Conservation (phyloP, 768 basidiomycete species). For the Auriscalpium orientale region DNA sequence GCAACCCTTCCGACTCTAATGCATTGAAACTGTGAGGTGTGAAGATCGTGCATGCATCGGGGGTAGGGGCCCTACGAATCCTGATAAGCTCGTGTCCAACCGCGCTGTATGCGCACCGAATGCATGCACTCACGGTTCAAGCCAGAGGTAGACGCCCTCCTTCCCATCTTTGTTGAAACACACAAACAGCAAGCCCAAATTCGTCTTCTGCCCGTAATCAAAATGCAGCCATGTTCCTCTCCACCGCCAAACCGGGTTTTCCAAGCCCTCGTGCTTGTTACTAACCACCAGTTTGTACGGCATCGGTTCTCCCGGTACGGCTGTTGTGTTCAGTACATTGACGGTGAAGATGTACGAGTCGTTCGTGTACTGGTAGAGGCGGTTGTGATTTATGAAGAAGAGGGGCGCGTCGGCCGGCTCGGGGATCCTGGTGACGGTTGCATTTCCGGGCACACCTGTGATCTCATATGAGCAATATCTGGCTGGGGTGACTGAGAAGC, state of each 20-base stretch:
- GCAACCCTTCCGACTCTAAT: no score
- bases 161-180: slow-evolving; percentile 27
- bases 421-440: slow-evolving; percentile 31
- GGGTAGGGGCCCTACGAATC: slow-evolving; percentile 26
- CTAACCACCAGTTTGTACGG: slow-evolving; percentile 35
- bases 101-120: not conserved
- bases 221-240: slow-evolving; percentile 44
- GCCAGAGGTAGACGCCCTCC: slow-evolving; percentile 42
- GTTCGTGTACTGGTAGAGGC: slow-evolving; percentile 49
- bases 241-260: slow-evolving; percentile 47
- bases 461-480: not conserved
- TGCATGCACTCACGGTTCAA: slow-evolving; percentile 34
- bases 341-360: slow-evolving; percentile 48
- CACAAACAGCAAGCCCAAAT: slow-evolving; percentile 38
- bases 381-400: slow-evolving; percentile 46
- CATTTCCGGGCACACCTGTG: slow-evolving; percentile 40
- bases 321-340: slow-evolving; percentile 45
- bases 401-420: slow-evolving; percentile 28
- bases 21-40: slow-evolving; percentile 16
- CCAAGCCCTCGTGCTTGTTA: slow-evolving; percentile 30
- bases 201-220: slow-evolving; percentile 34
- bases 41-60: slow-evolving; percentile 32
- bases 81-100: not conserved
- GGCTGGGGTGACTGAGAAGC: not conserved
- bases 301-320: slow-evolving; percentile 34